phyloP scores from a whole-genome alignment of 2,329 filamentous ascomycete species.

The Intubia oerlemansii region DNA sequence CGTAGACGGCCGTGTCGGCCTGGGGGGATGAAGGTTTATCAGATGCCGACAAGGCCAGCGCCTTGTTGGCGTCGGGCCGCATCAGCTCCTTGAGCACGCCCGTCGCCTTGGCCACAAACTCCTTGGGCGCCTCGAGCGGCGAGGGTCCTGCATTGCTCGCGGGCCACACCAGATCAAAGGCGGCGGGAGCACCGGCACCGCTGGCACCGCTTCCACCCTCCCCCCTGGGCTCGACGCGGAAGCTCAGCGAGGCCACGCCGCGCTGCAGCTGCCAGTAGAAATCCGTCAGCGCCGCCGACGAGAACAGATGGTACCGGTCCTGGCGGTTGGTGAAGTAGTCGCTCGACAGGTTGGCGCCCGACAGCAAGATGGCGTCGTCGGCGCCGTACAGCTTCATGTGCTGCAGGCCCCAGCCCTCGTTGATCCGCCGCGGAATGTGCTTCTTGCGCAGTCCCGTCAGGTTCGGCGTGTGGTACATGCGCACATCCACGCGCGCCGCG shows the following conservation, averaged over 20 bases:
- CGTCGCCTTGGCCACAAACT: conserved; percentile 50
- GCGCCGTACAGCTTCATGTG: conserved; percentile 98
- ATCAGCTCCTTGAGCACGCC: conserved; percentile 45
- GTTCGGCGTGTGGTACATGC: conserved; percentile 97
- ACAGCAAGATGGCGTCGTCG: conserved; percentile 89
- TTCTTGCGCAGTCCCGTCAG: conserved; percentile 71
- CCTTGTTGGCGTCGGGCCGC: conserved; percentile 11
- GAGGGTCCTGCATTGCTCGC: conserved; percentile 49
- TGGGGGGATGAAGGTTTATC: neutral
- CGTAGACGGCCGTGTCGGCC: conserved; percentile 55
- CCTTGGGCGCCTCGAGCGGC: conserved; percentile 46
- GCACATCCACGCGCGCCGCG: conserved; percentile 63
- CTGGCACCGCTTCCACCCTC: no score
- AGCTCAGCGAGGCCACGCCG: conserved; percentile 62
- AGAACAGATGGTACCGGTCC: conserved; percentile 85
- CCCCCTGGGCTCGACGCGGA: conserved; percentile 53
- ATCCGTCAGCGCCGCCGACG: conserved; percentile 54
- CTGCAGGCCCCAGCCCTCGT: conserved; percentile 94
- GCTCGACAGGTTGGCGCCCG: conserved; percentile 73
- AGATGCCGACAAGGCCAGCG: conserved; percentile 12
- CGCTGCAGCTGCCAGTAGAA: conserved; percentile 66
- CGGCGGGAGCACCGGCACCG: neutral
- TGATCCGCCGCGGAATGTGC: conserved; percentile 70
- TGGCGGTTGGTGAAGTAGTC: conserved; percentile 96
- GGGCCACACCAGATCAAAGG: conserved; percentile 51